Evolutionary conservation across 768 basidiomycete species (phyloP).

Genomic region (Lactifluus piperatus): DNA sequence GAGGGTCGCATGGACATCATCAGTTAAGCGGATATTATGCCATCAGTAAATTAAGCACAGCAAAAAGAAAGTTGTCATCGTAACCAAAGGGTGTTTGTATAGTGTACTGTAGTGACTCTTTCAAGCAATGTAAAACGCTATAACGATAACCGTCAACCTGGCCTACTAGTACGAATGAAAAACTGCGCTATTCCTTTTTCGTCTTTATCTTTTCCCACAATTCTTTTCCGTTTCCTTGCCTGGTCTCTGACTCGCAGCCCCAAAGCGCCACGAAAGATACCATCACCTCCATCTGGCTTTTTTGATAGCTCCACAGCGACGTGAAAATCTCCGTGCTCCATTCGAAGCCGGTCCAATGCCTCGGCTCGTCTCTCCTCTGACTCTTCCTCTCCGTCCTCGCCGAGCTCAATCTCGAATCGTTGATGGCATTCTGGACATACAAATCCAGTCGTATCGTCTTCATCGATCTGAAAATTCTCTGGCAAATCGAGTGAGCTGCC

Average conservation of each 20-base stretch:
- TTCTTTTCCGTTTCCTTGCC: constrained; percentile 26
- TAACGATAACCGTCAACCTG: background rate
- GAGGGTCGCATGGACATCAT: no score
- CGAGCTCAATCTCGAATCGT: constrained; percentile 10
- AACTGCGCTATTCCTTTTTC: constrained; percentile 40
- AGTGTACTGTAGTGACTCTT: no score
- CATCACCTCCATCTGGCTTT: constrained; percentile 26
- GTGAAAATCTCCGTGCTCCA: constrained; percentile 88
- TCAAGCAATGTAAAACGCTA: no score
- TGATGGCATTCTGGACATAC: constrained; percentile 10
- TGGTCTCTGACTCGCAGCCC: constrained; percentile 18
- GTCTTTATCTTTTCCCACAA: constrained; percentile 19
- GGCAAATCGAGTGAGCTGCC: background rate
- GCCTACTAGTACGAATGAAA: constrained; percentile 28
- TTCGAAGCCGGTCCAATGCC: constrained; percentile 35
- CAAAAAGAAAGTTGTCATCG: background rate
- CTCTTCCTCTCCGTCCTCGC: constrained; percentile 26
- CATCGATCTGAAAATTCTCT: background rate
- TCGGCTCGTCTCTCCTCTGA: constrained; percentile 20
- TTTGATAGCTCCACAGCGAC: constrained; percentile 71
- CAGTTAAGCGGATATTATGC: no score
- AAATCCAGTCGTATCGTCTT: background rate
- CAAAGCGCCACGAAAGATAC: constrained; percentile 11
- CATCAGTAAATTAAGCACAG: background rate
- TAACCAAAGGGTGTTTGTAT: no score